Conservation (phyloP, 108 stramenopile genomes). For the Phaeodactylum tricornutum region DNA sequence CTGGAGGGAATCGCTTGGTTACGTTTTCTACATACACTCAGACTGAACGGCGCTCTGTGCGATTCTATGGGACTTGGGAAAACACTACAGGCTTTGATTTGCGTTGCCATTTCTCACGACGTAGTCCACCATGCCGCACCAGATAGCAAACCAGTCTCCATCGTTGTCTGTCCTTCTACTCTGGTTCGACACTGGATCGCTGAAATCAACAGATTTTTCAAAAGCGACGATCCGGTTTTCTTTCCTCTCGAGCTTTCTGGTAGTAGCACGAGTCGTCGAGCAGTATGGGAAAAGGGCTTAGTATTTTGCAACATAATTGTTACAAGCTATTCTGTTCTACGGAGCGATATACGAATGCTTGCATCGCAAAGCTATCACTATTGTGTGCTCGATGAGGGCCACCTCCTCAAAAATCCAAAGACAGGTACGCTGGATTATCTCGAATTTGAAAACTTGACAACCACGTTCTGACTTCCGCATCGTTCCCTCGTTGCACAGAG, state of each 20-base stretch:
- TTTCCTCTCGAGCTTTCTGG: constrained; percentile 34
- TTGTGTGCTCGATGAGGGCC: constrained; percentile 91
- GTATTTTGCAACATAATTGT: constrained; percentile 65
- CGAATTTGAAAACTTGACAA: neutral
- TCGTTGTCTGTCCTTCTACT: constrained; percentile 79
- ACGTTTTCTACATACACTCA: constrained; percentile 61
- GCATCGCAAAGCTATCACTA: constrained; percentile 46
- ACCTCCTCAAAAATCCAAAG: constrained; percentile 87
- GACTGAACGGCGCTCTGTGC: constrained; percentile 71
- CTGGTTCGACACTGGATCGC: constrained; percentile 78
- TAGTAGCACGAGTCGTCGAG: constrained; percentile 16
- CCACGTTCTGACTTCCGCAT: neutral
- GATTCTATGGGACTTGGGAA: constrained; percentile 88
- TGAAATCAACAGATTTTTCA: constrained; percentile 67
- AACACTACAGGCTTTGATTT: constrained; percentile 66
- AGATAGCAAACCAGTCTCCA: constrained; percentile 14
- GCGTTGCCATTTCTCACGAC: constrained; percentile 50
- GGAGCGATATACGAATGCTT: constrained; percentile 57
- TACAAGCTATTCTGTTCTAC: constrained; percentile 72
- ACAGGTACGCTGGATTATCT: constrained; percentile 44
- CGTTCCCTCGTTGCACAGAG: constrained; percentile 11
- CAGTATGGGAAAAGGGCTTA: constrained; percentile 11
- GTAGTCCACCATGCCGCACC: neutral
- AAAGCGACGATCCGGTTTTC: constrained; percentile 31
- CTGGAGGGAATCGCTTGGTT: constrained; percentile 82